These are phyloP conservation scores for Phytophthora europaea DNA, from an alignment of 352 stramenopile species.

Conservation along the genomic window DNA sequence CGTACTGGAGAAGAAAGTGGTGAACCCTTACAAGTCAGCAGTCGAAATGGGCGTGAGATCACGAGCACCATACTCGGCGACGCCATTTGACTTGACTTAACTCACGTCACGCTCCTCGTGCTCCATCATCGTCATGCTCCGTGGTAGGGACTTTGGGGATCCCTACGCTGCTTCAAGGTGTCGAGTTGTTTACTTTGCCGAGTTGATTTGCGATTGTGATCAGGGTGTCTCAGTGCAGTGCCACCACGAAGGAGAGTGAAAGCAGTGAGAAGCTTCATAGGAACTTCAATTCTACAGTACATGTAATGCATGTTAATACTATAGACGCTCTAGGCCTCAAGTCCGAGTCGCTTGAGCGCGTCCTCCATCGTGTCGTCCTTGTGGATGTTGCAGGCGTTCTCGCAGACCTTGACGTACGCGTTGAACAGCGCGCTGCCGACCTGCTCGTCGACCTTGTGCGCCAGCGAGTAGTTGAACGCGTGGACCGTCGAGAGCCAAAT, in stretches of 20 bases:
- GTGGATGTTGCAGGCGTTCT: slow-evolving; percentile 54
- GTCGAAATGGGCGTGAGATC: not conserved
- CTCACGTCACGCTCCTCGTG: too few relatives aligned
- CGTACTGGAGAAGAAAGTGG: slow-evolving; percentile 48
- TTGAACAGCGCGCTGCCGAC: slow-evolving; percentile 56
- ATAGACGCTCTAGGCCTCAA: slow-evolving; percentile 22
- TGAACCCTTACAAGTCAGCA: not conserved
- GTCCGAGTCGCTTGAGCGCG: slow-evolving; percentile 39
- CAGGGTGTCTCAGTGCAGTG: not conserved
- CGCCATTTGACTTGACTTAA: not conserved
- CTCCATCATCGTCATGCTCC: too few relatives aligned
- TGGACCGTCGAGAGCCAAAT: slow-evolving; percentile 60
- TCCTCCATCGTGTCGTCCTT: slow-evolving; percentile 58
- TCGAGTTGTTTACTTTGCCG: not conserved
- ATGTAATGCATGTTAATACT: not conserved
- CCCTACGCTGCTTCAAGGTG: not conserved
- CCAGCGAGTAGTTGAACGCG: slow-evolving; percentile 73
- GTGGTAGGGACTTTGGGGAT: too few relatives aligned
- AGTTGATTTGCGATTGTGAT: not conserved
- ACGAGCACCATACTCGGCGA: not conserved
- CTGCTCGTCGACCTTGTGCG: slow-evolving; percentile 59
- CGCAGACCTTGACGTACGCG: slow-evolving; percentile 67
- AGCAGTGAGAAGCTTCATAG: not conserved
- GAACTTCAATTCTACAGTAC: not conserved
- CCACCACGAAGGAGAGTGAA: not conserved